Base-by-base conservation (phyloP, 2,329 filamentous ascomycete genomes). In the Fusarium decemcellulare region DNA sequence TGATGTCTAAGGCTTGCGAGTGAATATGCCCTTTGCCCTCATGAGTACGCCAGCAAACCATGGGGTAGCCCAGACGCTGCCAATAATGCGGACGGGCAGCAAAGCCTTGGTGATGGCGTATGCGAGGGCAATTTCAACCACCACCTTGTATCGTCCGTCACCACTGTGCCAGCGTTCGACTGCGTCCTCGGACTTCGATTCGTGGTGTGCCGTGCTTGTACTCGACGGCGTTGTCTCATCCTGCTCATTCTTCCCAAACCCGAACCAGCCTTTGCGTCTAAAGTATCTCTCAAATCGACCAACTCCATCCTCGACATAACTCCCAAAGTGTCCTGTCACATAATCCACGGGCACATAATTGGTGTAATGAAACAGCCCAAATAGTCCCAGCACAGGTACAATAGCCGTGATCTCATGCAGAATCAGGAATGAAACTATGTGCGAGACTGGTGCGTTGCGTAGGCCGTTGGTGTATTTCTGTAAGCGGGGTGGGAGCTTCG, bases 391-490 rank as follows among this genome's bases (percentile, higher is more conserved):
- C 0, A 98, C 81, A 0, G 95, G 95, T 2, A 95, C 80, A 11
- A 98, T 82, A 10, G 96, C 95, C 1, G 96, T 98, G 46, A 98
- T 78, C 80, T 99, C 96, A 83, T 99, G 96, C 0, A 99, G 86
- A 40, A 98, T 84, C 11, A 98, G 84, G 79, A 99, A 99, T 0
- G 95, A 91, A 2, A 92, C 89, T 43, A 97, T 85, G 81, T 98
- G 94, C 1, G 93, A 93, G 46, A 94, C 80, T 0, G 96, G 96
- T 1, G 94, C 94, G 59, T 87, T 85, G 61, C 91, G 88, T 4
- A 99, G 88, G 1, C 90, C 89, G 1, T 83, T 80, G 1, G 93
- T 91, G 81, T 94, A 93, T 55, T 84, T 86, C 61, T 88, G 92
- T 12, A 97, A 85, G 65, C 90, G 91, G 6, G 76, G 81, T 4